Base-by-base conservation (phyloP, 75 land plant species). In the Cryptomeria japonica region DNA sequence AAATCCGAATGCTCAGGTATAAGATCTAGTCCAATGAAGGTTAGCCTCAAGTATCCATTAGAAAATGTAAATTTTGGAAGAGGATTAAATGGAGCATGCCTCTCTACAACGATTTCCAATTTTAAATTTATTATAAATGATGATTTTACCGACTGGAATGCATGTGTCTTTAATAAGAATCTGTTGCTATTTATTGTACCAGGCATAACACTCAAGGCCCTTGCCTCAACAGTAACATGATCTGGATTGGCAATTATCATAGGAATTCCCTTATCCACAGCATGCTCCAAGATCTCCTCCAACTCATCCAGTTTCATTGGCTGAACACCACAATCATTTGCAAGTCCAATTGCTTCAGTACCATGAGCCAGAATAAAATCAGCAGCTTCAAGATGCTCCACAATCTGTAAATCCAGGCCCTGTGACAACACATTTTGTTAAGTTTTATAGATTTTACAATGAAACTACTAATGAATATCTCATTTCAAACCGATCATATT, bases 201-300 rank as follows among this genome's bases (percentile, higher is more conserved):
- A 55, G 98, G 98, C 98, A 96, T 96, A 11, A 95, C 90, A 53
- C 92, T 91, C 89, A 96, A 86, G 89, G 90, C 98, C 90, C 98
- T 92, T 84, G 94, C 98, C 72, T 96, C 98, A n/a, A 96, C 98
- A 84, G 96, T 96, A 51, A 96, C 98, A 92, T 36, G 92, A 91
- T 96, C 98, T 72, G 98, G 98, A 91, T 96, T 96, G 58, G 98
- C 98, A 41, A 96, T 95, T 80, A 96, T 91, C 97, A 96, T 95
- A 15, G 98, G 97, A 46, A 96, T 92, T 39, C 85, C 87, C 78
- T 89, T 93, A n/a, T 86, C 77, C 11, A 88, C 94, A 92, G 93
- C 92, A 58, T 37, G 46, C 86, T 93, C 93, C 87, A 96, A 86
- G 78, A 96, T 87, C 80, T 89, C 75, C 87, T 93, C 93, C 86